Evolutionary conservation across 2,329 filamentous ascomycete species (phyloP).

Genomic region (Epichloe typhina): DNA sequence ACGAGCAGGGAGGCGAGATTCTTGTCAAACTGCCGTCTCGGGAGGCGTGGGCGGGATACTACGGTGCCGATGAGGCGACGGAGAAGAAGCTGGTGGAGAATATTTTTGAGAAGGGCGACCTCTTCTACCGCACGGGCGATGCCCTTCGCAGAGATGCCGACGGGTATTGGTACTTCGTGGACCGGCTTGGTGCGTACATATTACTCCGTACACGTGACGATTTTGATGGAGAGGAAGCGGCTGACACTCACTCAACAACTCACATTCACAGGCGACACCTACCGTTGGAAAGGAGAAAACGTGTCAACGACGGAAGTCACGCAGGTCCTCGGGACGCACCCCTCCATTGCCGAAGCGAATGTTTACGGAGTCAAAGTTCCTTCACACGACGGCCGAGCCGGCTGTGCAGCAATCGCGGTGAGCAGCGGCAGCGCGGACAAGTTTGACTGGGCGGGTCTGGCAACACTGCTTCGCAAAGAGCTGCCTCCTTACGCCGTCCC

Average conservation of each 20-base stretch:
- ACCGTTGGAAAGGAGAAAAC: slow-evolving; percentile 61
- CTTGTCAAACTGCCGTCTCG: slow-evolving; percentile 3
- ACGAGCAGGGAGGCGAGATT: slow-evolving; percentile 5
- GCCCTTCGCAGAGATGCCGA: slow-evolving; percentile 47
- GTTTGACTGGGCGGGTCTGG: slow-evolving; percentile 42
- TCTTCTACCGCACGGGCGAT: slow-evolving; percentile 57
- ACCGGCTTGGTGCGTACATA: slow-evolving; percentile 19
- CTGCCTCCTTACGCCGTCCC: slow-evolving; percentile 66
- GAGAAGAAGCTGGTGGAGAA: slow-evolving; percentile 3
- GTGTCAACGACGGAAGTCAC: slow-evolving; percentile 55
- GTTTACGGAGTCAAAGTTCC: slow-evolving; percentile 57
- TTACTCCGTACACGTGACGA: not conserved
- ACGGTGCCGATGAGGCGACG: slow-evolving; percentile 2
- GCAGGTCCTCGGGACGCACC: slow-evolving; percentile 45
- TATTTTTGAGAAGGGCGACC: slow-evolving; percentile 48
- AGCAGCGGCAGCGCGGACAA: slow-evolving; percentile 29
- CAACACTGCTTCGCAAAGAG: slow-evolving; percentile 38
- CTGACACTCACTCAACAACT: not conserved
- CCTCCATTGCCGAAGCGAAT: slow-evolving; percentile 50
- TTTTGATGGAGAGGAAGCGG: not conserved
- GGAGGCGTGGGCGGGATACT: slow-evolving; percentile 5
- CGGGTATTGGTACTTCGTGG: slow-evolving; percentile 57
- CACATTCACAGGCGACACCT: slow-evolving; percentile 39
- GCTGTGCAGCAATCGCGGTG: slow-evolving; percentile 48
- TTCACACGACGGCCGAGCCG: slow-evolving; percentile 54